Evolutionary conservation across 1,284 basidiomycete species (phyloP).

Genomic region (Marasmius fiardii): DNA sequence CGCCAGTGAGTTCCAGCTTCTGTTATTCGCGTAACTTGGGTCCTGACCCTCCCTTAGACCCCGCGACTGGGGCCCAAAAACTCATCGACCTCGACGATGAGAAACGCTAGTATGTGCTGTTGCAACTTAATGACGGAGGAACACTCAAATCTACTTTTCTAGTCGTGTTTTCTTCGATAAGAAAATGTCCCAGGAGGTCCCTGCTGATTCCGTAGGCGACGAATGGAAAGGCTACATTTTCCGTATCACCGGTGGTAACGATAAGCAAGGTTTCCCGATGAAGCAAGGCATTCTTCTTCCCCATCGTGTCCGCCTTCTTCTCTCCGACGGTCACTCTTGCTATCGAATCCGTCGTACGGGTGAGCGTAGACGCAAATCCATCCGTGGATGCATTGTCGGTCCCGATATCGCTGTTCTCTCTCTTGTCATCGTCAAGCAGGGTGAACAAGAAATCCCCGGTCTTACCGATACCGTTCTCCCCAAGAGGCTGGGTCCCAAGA

Average conservation of each 20-base stretch:
- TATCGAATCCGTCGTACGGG: constrained; percentile 92
- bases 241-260: constrained; percentile 96
- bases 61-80: constrained; percentile 97
- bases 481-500: constrained; percentile 94
- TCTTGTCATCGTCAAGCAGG: constrained; percentile 96
- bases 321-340: constrained; percentile 96
- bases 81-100: constrained; percentile 93
- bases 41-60: constrained; percentile 49
- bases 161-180: constrained; percentile 96
- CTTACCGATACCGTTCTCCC: constrained; percentile 92
- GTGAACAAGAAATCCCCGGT: constrained; percentile 88
- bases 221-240: constrained; percentile 98
- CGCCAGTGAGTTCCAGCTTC: constrained; percentile 57
- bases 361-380: constrained; percentile 98
- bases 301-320: constrained; percentile 91
- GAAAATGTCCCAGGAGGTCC: constrained; percentile 94
- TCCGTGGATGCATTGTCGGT: constrained; percentile 97
- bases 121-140: neutral
- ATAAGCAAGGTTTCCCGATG: constrained; percentile 98
- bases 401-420: constrained; percentile 96
- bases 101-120: constrained; percentile 76
- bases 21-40: neutral
- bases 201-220: constrained; percentile 88
- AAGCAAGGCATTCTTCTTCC: constrained; percentile 98
- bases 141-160: constrained; percentile 8